Base-by-base conservation (phyloP, 805 yeast species). In the Candida palmyrensis region DNA sequence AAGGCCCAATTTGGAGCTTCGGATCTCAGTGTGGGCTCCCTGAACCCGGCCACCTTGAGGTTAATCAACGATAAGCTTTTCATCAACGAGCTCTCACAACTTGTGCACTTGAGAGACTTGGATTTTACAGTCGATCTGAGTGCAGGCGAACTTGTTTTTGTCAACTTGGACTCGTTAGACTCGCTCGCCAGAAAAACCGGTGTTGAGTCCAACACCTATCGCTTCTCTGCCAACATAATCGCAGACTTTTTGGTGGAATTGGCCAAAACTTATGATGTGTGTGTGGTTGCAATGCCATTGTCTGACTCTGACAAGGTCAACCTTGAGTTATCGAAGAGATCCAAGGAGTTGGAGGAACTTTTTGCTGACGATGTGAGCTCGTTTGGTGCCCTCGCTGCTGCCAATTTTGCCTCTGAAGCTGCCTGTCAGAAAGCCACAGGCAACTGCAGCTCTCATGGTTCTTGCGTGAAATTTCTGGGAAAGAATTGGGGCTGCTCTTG, bases 401-500 rank as follows among this genome's bases (percentile, higher is more conserved):
- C 39, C 14, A 25, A 22, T 14, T 74, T 57, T 42, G 19, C 55
- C 9, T 52, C 71, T 15, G 69, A 73, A 44, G 73, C 63, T 33
- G 57, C 66, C 1, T 76, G 82, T 51, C 48, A 62, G 33, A 59
- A 53, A 3, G 52, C 64, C 15, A 75, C 81, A 6, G 51, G 60
- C 29, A 57, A 65, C 23, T 76, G 82, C 49, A 67, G 67, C 23
- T 59, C 65, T n/a, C 79, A 75, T 48, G 82, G 82, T 8, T 35
- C 55, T 10, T 76, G 82, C 46, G 38, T 68, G 8, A 52, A 69
- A 40, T 39, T 43, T 3, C 42, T 38, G 18, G 36, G 54, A 26
- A 59, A 58, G 10, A 68, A 75, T 50, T 76, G 74, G 73, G 56
- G 62, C 29, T 76, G 82, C 52, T 44, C 57, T 16, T 76, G 82